Evolutionary conservation across 805 yeast species (phyloP), one percentile per base, ranked within the genome.

Genomic region (Danielozyma ontarioensis): DNA sequence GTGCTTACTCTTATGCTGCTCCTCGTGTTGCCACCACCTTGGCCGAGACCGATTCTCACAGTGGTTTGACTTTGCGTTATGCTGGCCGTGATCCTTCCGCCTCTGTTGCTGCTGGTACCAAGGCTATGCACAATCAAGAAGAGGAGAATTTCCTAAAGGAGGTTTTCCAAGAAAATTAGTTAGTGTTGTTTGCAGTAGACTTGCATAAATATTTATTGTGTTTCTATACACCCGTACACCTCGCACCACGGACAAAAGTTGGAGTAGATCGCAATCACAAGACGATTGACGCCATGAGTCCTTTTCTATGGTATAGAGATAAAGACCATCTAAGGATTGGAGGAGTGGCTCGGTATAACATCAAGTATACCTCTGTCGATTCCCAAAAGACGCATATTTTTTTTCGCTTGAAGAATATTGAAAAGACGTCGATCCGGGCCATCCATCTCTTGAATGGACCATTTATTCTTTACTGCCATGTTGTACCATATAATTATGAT

Each of bases 81-180:
- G 94, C 94, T 46, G 98, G 98, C 57, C 87, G 99, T 76, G 87
- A 86, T 59, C 98, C 98, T 61, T 80, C 90, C 59, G 97, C 97
- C 29, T 82, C 96, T 42, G 96, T 93, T 55, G 98, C 99, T 55
- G 96, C 97, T 6, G 29, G 31, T 10, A 13, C 85, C 42, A 93
- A 93, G 79, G 65, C 80, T 44, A 78, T 78, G 78, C 98, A 93
- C 64, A 57, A 62, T 42, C 81, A 82, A 44, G 96, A 93, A 72
- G 97, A 93, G 70, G 83, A 79, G 48, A 80, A 81, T 25, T 86
- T 93, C 74, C 72, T 90, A 60, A 68, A 72, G 39, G 94, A 84
- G 35, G 95, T 36, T 25, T 46, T 45, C 40, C 44, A 46, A 31
- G 48, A 40, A 36, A 41, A n/a, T n/a, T n/a, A n/a, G n/a, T n/a